phyloP scores from a whole-genome alignment of 2,329 filamentous ascomycete genomes.

The Trichoderma arundinaceum region DNA sequence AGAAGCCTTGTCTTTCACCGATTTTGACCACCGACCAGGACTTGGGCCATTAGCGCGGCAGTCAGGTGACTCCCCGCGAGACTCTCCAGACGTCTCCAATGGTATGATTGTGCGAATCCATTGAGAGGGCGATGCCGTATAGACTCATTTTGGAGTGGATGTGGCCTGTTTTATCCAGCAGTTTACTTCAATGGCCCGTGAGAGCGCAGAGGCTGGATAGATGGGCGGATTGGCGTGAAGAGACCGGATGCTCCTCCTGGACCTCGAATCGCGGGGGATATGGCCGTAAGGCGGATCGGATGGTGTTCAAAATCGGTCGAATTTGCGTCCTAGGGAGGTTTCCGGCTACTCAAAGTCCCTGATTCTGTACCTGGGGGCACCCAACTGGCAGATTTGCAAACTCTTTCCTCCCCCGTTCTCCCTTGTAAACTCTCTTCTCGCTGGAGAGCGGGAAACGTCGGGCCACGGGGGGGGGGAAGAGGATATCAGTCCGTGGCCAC shows the following conservation, averaged over 20 bases:
- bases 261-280: constrained; percentile 7
- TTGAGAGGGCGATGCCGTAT: constrained; percentile 24
- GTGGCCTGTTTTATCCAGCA: background rate
- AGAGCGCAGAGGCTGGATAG: background rate
- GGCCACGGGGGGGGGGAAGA: background rate
- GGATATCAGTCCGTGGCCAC: background rate
- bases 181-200: background rate
- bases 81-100: constrained; percentile 28
- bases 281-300: background rate
- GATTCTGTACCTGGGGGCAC: background rate
- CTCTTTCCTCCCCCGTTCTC: background rate
- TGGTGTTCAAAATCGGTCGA: background rate
- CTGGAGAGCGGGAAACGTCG: background rate
- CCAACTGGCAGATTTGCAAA: background rate
- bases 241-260: constrained; percentile 6
- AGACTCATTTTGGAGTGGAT: constrained; percentile 26
- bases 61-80: constrained; percentile 38
- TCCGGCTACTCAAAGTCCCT: background rate
- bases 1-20: constrained; percentile 42
- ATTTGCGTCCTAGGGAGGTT: background rate
- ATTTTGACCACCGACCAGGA: constrained; percentile 36
- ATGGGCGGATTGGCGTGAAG: constrained; percentile 17
- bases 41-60: constrained; percentile 18
- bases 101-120: constrained; percentile 23
- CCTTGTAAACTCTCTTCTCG: background rate